Base-by-base conservation (phyloP, 169 alveolate genomes). In the Babesia sp. region DNA sequence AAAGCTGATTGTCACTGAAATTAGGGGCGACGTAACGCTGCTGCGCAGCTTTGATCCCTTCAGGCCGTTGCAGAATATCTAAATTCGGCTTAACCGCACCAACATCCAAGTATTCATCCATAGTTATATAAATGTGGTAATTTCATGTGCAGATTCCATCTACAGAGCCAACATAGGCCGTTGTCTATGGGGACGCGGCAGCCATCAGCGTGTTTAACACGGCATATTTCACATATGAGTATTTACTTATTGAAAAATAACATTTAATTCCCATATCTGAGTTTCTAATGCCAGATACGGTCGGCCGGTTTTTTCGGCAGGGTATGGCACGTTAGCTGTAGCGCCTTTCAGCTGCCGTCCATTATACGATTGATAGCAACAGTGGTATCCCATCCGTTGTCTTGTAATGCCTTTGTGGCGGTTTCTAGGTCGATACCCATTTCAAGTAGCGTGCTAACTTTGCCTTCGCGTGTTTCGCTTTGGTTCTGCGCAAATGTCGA, bases 361-460 rank as follows among this genome's bases (percentile, higher is more conserved):
- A 91, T 59, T 29, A 93, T 69, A 18, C 91, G 87, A 56, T 93
- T 93, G 51, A 93, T 50, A 31, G 97, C 97, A 20, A 87, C 88
- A 26, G 93, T 90, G 42, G 84, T 93, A 74, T 93, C 95, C 97
- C 97, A 91, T 18, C 88, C 86, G 80, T 90, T 81, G 26, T 74
- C 86, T 50, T 83, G 87, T 45, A 93, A 77, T 5, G 95, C 95
- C 51, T 76, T 79, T 74, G 71, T 74, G 20, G 93, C 94, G 37
- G 60, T 56, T 31, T 78, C 91, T 26, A 87, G 91, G 28, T 85
- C 83, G 39, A 90, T 82, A 24, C 94, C 94, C 87, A 90, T 90
- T 33, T 90, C 94, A 41, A 83, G 54, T 48, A 90, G 82, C 34
- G 61, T 79, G 36, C 51, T 63, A 26, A 90, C 81, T 70, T 61